phyloP scores from a whole-genome alignment of 371 early-diverging fungal genomes.

The Mortierella sp. region DNA sequence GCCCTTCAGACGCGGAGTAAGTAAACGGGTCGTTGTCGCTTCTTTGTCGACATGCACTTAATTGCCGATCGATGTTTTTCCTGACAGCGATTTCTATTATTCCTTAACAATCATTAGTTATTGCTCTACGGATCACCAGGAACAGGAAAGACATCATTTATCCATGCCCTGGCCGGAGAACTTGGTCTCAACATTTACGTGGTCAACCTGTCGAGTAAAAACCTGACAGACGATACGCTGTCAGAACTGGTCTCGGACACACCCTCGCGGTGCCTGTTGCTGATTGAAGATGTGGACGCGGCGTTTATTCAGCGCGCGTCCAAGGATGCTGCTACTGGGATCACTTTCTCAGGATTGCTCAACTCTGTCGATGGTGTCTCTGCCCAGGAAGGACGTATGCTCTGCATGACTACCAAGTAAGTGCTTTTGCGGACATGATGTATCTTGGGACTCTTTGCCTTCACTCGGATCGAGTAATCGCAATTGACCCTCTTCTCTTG shows the following conservation, averaged over 20 bases:
- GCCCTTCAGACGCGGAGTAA: slow-evolving; percentile 91
- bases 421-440: neutral
- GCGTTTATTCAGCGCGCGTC: slow-evolving; percentile 79
- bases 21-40: neutral
- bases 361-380: slow-evolving; percentile 92
- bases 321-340: slow-evolving; percentile 44
- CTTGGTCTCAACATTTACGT: slow-evolving; percentile 95
- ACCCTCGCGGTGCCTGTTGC: slow-evolving; percentile 91
- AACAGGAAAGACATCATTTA: slow-evolving; percentile 95
- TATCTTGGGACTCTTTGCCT: too few relatives aligned
- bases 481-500: too few relatives aligned
- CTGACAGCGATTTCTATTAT: too few relatives aligned
- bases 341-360: slow-evolving; percentile 78
- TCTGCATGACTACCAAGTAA: slow-evolving; percentile 88
- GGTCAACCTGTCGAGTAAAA: slow-evolving; percentile 89
- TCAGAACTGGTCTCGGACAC: slow-evolving; percentile 89
- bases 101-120: slow-evolving; percentile 56
- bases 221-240: slow-evolving; percentile 93
- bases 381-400: slow-evolving; percentile 80
- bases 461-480: too few relatives aligned
- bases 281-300: slow-evolving; percentile 99
- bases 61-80: neutral
- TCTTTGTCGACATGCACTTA: neutral
- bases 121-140: slow-evolving; percentile 91
- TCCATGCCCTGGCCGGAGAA: slow-evolving; percentile 96